Percentiles rank a stretch among this genome's conserved stretches.
Evolutionary conservation across 352 stramenopile species (phyloP).

Genomic region (Globisporangium middletonii): DNA sequence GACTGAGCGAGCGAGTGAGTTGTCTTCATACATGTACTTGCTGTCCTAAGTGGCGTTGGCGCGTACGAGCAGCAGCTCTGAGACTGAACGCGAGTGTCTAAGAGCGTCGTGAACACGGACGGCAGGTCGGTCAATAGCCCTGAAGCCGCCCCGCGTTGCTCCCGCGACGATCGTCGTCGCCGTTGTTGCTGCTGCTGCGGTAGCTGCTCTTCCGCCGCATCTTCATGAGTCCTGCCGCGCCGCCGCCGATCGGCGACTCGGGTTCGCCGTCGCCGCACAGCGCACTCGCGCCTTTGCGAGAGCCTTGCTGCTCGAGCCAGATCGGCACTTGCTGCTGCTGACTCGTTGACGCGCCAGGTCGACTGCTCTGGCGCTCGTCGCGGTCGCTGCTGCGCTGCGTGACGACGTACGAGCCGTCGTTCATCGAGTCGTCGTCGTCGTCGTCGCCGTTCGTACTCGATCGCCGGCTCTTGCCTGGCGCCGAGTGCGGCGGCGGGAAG

Average conservation of each 20-base stretch:
- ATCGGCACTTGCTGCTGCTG: conserved; percentile 39
- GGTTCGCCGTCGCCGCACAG: conserved; percentile 27
- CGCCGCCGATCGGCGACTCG: conserved; percentile 37
- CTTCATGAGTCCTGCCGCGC: conserved; percentile 60
- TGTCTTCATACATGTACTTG: too few relatives aligned
- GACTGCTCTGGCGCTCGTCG: conserved; percentile 11
- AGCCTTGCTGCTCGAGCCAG: conserved; percentile 39
- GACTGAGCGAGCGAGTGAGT: too few relatives aligned
- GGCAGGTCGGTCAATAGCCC: conserved; percentile 2
- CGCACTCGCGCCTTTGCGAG: conserved; percentile 15
- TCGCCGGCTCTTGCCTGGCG: conserved; percentile 49
- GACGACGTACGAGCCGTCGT: conserved; percentile 27
- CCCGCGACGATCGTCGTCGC: background rate
- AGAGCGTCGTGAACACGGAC: too few relatives aligned
- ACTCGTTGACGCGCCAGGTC: background rate
- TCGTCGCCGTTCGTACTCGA: conserved; percentile 16
- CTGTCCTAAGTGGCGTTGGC: too few relatives aligned
- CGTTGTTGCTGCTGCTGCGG: conserved; percentile 29
- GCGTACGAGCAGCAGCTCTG: too few relatives aligned
- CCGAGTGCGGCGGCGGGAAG: conserved; percentile 63
- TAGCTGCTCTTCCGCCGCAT: conserved; percentile 51
- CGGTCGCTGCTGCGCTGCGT: conserved; percentile 9
- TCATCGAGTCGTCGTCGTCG: conserved; percentile 26
- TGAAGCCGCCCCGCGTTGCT: background rate
- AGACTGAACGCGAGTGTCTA: too few relatives aligned